phyloP scores from a whole-genome alignment of 352 stramenopile genomes.

The Hyaloperonospora arabidopsidis region DNA sequence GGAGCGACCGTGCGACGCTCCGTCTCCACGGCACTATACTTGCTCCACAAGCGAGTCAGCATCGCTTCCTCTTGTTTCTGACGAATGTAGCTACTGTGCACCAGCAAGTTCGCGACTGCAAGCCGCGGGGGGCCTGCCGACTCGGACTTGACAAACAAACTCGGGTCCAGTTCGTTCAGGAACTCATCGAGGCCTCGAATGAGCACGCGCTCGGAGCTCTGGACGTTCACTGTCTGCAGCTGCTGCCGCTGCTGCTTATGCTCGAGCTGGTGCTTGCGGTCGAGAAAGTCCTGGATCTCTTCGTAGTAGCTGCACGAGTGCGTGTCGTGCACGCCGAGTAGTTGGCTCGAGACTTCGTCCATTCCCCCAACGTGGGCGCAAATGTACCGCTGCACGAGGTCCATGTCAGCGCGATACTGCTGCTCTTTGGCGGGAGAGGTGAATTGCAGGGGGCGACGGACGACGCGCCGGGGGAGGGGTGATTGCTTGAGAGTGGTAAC shows the following conservation, averaged over 20 bases:
- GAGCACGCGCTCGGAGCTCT: constrained; percentile 21
- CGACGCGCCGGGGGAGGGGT: constrained; percentile 1
- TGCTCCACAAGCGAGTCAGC: constrained; percentile 16
- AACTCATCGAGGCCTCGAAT: constrained; percentile 44
- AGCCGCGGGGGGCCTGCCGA: constrained; percentile 4
- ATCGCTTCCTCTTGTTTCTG: constrained; percentile 36
- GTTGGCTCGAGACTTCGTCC: constrained; percentile 23
- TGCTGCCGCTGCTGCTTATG: constrained; percentile 16
- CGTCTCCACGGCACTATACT: constrained; percentile 17
- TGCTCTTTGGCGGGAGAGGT: constrained; percentile 27
- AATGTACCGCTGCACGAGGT: constrained; percentile 47
- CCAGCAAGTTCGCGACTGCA: constrained; percentile 19
- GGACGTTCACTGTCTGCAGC: neutral
- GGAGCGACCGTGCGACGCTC: constrained; percentile 10
- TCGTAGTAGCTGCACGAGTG: constrained; percentile 44
- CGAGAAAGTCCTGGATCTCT: constrained; percentile 52
- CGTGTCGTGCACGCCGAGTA: constrained; percentile 46
- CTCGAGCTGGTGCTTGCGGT: constrained; percentile 35
- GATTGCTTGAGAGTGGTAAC: constrained; percentile 1
- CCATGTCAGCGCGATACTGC: constrained; percentile 45
- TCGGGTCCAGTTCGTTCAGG: constrained; percentile 47
- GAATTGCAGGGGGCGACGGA: constrained; percentile 28
- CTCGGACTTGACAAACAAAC: constrained; percentile 27
- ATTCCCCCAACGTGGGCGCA: constrained; percentile 32
- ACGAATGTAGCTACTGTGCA: constrained; percentile 32